A percentile compares a stretch with the other conserved stretches of the same genome.
These are phyloP conservation scores for Raffaelea arxii DNA, from an alignment of 2,329 filamentous ascomycete species.

Conservation along the genomic window DNA sequence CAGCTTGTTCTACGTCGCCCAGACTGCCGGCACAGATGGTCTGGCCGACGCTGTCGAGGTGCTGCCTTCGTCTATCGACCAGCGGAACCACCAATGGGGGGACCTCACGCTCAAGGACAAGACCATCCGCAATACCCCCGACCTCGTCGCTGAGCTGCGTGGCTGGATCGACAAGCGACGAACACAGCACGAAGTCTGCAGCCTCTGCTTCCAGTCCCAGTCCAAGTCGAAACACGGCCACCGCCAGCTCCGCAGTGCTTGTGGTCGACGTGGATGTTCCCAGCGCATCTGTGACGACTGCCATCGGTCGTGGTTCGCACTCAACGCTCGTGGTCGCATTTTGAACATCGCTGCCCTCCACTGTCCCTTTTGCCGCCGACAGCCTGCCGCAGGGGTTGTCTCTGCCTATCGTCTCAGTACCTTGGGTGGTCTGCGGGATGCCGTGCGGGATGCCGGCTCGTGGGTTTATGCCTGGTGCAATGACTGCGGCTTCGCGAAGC, in stretches of 20 bases:
- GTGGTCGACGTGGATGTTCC: slow-evolving; percentile 32
- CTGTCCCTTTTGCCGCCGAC: slow-evolving; percentile 40
- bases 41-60: slow-evolving; percentile 15
- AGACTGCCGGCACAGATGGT: slow-evolving; percentile 17
- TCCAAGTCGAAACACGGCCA: too few relatives aligned
- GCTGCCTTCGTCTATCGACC: neutral
- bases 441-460: slow-evolving; percentile 27
- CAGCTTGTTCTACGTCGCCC: slow-evolving; percentile 21
- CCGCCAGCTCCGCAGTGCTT: slow-evolving; percentile 31
- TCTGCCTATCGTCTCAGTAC: slow-evolving; percentile 22
- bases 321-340: slow-evolving; percentile 30
- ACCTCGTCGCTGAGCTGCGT: slow-evolving; percentile 24
- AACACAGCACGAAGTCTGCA: slow-evolving; percentile 29
- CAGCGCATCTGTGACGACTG: slow-evolving; percentile 33
- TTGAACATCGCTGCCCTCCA: slow-evolving; percentile 37
- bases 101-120: slow-evolving; percentile 21
- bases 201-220: slow-evolving; percentile 32
- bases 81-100: neutral
- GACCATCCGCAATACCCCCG: slow-evolving; percentile 29
- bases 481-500: slow-evolving; percentile 30
- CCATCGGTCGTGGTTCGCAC: slow-evolving; percentile 32
- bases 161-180: slow-evolving; percentile 27
- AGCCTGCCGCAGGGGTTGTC: slow-evolving; percentile 27
- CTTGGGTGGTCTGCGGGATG: slow-evolving; percentile 26
- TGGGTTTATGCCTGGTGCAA: slow-evolving; percentile 41